Base-by-base conservation (phyloP, 768 basidiomycete species). In the Cubamyces lactineus region DNA sequence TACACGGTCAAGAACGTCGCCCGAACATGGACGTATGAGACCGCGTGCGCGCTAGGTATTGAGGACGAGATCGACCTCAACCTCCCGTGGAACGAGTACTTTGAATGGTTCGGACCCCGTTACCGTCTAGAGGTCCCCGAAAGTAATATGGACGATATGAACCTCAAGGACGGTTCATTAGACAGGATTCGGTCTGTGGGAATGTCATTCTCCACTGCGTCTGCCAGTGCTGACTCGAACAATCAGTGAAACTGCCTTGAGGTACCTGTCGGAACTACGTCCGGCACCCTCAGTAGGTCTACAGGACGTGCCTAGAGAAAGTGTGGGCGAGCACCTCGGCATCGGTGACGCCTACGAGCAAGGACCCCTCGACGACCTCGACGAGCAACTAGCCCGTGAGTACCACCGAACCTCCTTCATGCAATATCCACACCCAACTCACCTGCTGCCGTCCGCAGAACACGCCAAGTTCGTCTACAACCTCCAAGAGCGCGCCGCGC, bases 1-100 rank as follows among this genome's bases (percentile, higher is more conserved):
- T 99, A 98, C 74, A 98, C 96, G 0, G 90, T 96, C 49, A 94
- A 96, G 74, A 99, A 99, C 70, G 95, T 98, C 19, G 94, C 94
- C 2, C 82, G 94, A 28, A 86, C 89, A 28, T 99, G 96, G 96
- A 88, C 95, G 24, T 96, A 92, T 77, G 96, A 99, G 75, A 99
- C 97, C 0, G 96, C 94, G 0, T 91, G 96, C 67, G 92, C 94
- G n/a, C 82, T 95, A n/a, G 96, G 93, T 1, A 82, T 91, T 39
- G 89, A 95, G 69, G 79, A 92, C 49, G 82, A 83, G 5, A 87
- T 92, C 51, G 88, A 93, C 70, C 82, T 83, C 21, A 89, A 91
- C 65, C 75, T 94, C 55, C 92, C 91, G 1, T 94, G 87, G 86
- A 91, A 88, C 73, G 85, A 88, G 67, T 96, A 95, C 73, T 92